These are phyloP conservation scores for Arthrobotrys musiformis DNA, from an alignment of 2,329 filamentous ascomycete species.

Conservation along the genomic window DNA sequence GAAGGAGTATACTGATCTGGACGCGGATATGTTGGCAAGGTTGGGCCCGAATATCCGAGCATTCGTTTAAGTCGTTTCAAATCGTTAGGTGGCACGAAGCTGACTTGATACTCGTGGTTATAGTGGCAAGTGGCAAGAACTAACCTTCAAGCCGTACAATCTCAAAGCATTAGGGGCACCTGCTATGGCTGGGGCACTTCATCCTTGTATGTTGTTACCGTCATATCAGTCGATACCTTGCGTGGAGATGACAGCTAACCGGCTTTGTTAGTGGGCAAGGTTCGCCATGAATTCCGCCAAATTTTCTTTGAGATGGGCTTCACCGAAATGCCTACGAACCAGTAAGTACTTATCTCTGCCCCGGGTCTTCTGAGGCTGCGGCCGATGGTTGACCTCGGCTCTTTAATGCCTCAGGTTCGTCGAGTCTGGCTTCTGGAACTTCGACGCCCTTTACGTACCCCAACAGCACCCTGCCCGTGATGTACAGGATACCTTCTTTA, in stretches of 20 bases:
- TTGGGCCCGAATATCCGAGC: constrained; percentile 53
- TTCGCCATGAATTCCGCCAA: constrained; percentile 91
- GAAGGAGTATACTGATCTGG: constrained; percentile 95
- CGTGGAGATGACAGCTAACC: neutral
- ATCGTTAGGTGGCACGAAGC: constrained; percentile 29
- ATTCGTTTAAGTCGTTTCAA: neutral
- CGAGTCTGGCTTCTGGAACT: constrained; percentile 99
- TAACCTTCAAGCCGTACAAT: constrained; percentile 85
- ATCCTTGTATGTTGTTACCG: constrained; percentile 62
- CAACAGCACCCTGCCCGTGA: constrained; percentile 98
- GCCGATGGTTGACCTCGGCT: neutral
- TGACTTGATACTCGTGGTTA: constrained; percentile 15
- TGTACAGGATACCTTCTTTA: constrained; percentile 98
- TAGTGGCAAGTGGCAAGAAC: constrained; percentile 87
- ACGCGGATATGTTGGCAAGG: constrained; percentile 86
- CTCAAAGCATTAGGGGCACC: constrained; percentile 74
- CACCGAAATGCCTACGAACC: constrained; percentile 94
- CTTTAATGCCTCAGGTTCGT: constrained; percentile 71
- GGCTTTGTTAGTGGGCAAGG: constrained; percentile 78
- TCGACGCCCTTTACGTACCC: constrained; percentile 94
- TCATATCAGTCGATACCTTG: neutral
- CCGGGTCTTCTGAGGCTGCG: neutral
- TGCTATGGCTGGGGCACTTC: constrained; percentile 66
- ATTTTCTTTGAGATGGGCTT: constrained; percentile 99
- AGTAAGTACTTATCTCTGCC: constrained; percentile 63